Percentiles rank a stretch among this genome's conserved stretches.
These are phyloP conservation scores for Raphanus sativus DNA, from an alignment of 345 rosid species.

Conservation along the genomic window DNA sequence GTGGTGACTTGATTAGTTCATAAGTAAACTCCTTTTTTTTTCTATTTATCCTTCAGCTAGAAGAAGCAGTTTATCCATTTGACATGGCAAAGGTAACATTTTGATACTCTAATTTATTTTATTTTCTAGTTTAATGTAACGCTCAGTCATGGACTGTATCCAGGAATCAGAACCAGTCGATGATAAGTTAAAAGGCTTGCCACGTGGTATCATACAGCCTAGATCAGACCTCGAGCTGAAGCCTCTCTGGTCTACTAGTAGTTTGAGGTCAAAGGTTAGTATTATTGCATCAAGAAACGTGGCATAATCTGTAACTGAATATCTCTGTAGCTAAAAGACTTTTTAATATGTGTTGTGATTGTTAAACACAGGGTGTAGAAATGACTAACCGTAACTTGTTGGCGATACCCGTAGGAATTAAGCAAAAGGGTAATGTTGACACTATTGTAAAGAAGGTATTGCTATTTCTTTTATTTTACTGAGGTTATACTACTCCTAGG, in stretches of 20 bases:
- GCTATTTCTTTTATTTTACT: neutral
- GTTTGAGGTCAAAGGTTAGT: conserved; percentile 70
- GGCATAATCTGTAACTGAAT: neutral
- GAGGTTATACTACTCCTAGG: neutral
- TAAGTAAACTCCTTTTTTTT: conserved; percentile 11
- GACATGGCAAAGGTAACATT: conserved; percentile 52
- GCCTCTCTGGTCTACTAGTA: conserved; percentile 85
- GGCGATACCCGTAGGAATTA: conserved; percentile 90
- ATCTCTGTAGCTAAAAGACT: neutral
- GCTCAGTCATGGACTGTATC: conserved; percentile 6
- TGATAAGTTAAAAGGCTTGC: conserved; percentile 56
- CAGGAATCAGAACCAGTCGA: conserved; percentile 52
- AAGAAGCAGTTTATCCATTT: conserved; percentile 55
- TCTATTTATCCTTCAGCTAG: conserved; percentile 52
- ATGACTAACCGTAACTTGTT: conserved; percentile 55
- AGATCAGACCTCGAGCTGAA: conserved; percentile 78
- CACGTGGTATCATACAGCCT: conserved; percentile 67
- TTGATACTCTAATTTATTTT: neutral
- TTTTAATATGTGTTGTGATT: conserved; percentile 20
- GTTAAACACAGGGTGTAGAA: conserved; percentile 40
- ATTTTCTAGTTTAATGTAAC: neutral
- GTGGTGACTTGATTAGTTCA: conserved; percentile 5
- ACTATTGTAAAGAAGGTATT: conserved; percentile 75
- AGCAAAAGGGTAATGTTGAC: conserved; percentile 79
- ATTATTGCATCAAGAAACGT: conserved; percentile 16